A percentile compares a stretch with the other conserved stretches of the same genome.
Conservation (phyloP, 1,139 yeast species). For the Saccharomyces hybrid region DNA sequence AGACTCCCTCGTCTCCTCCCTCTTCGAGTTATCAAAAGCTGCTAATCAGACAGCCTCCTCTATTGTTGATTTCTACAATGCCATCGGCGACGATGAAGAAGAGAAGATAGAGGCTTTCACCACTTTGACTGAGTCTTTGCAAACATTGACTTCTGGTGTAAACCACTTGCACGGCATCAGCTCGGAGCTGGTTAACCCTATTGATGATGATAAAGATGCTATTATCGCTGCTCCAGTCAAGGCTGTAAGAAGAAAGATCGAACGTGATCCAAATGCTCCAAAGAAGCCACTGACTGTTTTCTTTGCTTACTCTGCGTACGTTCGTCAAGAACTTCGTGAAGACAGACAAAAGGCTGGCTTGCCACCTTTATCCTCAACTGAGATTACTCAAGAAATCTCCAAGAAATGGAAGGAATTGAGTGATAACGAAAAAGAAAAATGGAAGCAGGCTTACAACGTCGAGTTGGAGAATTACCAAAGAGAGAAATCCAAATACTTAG, state of each 20-base stretch:
- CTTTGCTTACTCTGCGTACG: conserved; percentile 65
- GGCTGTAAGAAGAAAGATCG: conserved; percentile 42
- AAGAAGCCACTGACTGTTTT: conserved; percentile 64
- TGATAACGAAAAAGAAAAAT: conserved; percentile 59
- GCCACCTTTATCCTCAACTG: conserved; percentile 61
- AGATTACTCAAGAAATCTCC: conserved; percentile 70
- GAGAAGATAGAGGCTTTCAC: conserved; percentile 32
- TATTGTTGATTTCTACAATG: conserved; percentile 64
- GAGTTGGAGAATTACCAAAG: conserved; percentile 58
- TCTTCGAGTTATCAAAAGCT: conserved; percentile 71
- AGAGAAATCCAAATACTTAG: conserved; percentile 56
- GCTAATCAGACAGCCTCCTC: conserved; percentile 76
- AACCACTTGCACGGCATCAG: conserved; percentile 26
- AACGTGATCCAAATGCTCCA: conserved; percentile 50
- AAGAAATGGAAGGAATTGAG: conserved; percentile 67
- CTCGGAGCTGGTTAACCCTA: conserved; percentile 28
- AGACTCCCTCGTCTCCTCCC: conserved; percentile 56
- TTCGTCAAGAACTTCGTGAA: conserved; percentile 55
- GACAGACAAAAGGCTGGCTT: conserved; percentile 54
- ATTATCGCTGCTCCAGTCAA: conserved; percentile 19
- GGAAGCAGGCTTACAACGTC: conserved; percentile 66
- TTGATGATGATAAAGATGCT: conserved; percentile 14
- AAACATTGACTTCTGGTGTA: conserved; percentile 29
- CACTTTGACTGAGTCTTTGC: conserved; percentile 31
- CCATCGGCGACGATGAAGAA: conserved; percentile 35